Evolutionary conservation across 2,329 filamentous ascomycete species (phyloP), one percentile per base, ranked within the genome.

Genomic region (Monilinia fructigena): DNA sequence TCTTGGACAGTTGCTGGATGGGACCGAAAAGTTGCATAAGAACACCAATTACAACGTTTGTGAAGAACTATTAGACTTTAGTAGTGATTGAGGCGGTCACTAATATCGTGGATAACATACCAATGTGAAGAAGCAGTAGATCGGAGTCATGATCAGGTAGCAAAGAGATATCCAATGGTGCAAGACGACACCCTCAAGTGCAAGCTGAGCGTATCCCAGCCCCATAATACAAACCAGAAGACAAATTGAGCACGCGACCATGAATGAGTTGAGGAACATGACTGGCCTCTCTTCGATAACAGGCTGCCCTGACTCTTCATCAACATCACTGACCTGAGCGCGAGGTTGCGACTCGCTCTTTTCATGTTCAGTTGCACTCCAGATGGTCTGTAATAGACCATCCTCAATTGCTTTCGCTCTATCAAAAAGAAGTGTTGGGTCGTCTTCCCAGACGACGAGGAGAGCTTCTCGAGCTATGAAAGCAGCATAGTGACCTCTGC

Each of bases 361-460:
- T 1, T 84, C 83, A 0, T 83, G 81, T 2, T 82, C 82, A 3
- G 82, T 83, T 3, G 82, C 80, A 76, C 86, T 85, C 90, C 90
- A 92, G 2, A 93, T 88, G 1, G 92, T 81, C 72, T 90, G 85
- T 86, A 93, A 91, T 54, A 94, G 80, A 75, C 92, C 89, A 2
- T 85, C 85, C 76, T 94, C 90, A 67, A 94, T 92, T 50, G 83
- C 82, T 74, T 88, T 87, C 54, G 89, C 91, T 66, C 90, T 82
- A 64, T 85, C 79, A 7, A 93, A 82, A 20, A 94, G 80, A 72
- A 91, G 87, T 66, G 88, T 81, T 1, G 90, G 85, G 65, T 93
- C 89, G 71, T 94, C 91, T 71, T 94, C 91, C 91, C 91, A 95
- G 1, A 94, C 90, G 1, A 94, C 80, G 1, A 95, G 80, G 4